A percentile compares a stretch with the other conserved stretches of the same genome.
Conservation (phyloP, 352 stramenopile species). For the Pythium chondricola region DNA sequence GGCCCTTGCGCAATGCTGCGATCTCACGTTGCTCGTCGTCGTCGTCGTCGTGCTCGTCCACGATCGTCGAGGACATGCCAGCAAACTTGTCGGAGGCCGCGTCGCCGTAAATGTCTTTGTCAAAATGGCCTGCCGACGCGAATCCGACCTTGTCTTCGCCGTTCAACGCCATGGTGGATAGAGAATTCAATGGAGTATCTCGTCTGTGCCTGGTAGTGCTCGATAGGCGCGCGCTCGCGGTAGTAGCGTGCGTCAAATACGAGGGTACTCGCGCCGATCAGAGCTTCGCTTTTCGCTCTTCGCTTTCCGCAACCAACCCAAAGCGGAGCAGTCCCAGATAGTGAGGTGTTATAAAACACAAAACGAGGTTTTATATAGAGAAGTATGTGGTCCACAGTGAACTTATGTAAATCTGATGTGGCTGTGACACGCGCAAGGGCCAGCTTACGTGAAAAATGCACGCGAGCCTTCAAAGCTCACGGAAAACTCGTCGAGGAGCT, state of each 20-base stretch:
- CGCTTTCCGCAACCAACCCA: too few species aligned
- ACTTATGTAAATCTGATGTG: too few species aligned
- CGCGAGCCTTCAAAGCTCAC: constrained; percentile 52
- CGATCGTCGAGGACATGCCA: constrained; percentile 52
- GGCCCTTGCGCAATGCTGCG: constrained; percentile 18
- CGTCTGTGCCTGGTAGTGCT: background rate
- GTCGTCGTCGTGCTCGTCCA: constrained; percentile 49
- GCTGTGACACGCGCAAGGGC: too few species aligned
- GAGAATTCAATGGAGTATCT: constrained; percentile 3
- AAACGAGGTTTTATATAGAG: too few species aligned
- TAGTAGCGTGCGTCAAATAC: background rate
- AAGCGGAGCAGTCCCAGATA: too few species aligned
- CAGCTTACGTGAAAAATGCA: constrained; percentile 68
- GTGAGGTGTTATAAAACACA: too few species aligned
- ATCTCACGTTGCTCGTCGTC: constrained; percentile 27
- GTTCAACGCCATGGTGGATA: constrained; percentile 10
- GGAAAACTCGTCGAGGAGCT: constrained; percentile 59
- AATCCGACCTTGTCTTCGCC: constrained; percentile 43
- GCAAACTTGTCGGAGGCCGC: constrained; percentile 37
- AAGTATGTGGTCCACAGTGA: too few species aligned
- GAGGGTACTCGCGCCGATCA: too few species aligned
- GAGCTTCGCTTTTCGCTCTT: too few species aligned
- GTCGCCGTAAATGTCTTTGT: constrained; percentile 71
- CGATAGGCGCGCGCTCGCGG: background rate
- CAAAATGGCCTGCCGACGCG: constrained; percentile 58